These are phyloP conservation scores for Cystobasidiopsis lactophilus DNA, from an alignment of 768 basidiomycete species.

Conservation along the genomic window DNA sequence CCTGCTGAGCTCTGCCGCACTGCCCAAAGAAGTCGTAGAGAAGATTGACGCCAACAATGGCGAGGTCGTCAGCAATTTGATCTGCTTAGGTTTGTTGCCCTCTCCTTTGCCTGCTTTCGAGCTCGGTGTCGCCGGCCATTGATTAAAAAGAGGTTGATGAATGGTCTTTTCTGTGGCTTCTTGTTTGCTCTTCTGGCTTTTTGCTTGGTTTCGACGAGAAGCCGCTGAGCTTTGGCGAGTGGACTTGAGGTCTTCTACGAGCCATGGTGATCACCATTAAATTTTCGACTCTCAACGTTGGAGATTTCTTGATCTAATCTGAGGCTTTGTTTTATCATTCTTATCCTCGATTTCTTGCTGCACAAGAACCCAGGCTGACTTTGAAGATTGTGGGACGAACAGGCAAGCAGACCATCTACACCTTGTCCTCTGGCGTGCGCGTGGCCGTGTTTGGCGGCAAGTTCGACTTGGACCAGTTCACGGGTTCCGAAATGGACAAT, in stretches of 20 bases:
- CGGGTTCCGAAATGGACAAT: slow-evolving; percentile 19
- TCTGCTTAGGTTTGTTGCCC: slow-evolving; percentile 9
- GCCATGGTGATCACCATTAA: background rate
- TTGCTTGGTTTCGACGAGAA: background rate
- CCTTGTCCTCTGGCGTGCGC: slow-evolving; percentile 18
- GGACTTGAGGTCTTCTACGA: background rate
- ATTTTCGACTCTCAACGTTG: too few species aligned
- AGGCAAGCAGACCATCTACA: slow-evolving; percentile 12
- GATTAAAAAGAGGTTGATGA: background rate
- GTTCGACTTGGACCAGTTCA: slow-evolving; percentile 44
- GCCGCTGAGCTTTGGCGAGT: background rate
- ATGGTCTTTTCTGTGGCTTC: background rate
- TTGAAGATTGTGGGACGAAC: background rate
- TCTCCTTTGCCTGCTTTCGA: background rate
- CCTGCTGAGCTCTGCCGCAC: background rate
- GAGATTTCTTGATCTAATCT: slow-evolving; percentile 12
- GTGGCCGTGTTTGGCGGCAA: slow-evolving; percentile 17
- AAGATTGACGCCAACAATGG: slow-evolving; percentile 4
- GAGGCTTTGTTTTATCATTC: slow-evolving; percentile 5
- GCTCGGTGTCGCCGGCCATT: background rate
- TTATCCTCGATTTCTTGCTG: background rate
- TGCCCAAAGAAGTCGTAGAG: slow-evolving; percentile 1
- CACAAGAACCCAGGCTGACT: background rate
- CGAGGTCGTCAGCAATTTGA: slow-evolving; percentile 3
- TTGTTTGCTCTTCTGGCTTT: background rate